phyloP scores from a whole-genome alignment of 768 basidiomycete genomes.

The Exsudoporus frostii region DNA sequence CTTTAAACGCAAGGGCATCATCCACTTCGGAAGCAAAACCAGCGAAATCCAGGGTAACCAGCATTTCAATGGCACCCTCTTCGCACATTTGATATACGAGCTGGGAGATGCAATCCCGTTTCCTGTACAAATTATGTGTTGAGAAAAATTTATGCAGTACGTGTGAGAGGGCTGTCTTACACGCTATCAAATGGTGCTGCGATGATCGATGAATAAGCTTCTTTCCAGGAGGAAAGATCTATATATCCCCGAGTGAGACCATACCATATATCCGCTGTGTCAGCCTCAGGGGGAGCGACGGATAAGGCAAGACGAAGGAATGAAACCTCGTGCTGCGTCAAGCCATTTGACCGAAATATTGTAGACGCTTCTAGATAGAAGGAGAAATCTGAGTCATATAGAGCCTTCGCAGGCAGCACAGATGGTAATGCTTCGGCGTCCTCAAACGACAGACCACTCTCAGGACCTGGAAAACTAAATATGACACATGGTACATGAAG shows the following conservation, averaged over 20 bases:
- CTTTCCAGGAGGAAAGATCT: slow-evolving; percentile 74
- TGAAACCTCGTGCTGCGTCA: slow-evolving; percentile 59
- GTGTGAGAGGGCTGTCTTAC: slow-evolving; percentile 47
- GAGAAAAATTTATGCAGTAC: slow-evolving; percentile 4
- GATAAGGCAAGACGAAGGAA: slow-evolving; percentile 83
- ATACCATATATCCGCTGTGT: slow-evolving; percentile 74
- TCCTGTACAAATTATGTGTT: slow-evolving; percentile 44
- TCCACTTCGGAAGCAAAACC: slow-evolving; percentile 87
- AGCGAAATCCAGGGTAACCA: slow-evolving; percentile 81
- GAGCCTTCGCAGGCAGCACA: slow-evolving; percentile 56
- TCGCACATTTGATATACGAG: slow-evolving; percentile 94
- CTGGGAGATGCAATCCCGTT: slow-evolving; percentile 76
- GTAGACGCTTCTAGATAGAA: slow-evolving; percentile 77
- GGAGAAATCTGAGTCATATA: slow-evolving; percentile 58
- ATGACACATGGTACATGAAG: neutral
- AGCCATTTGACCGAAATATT: slow-evolving; percentile 63
- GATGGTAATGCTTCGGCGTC: slow-evolving; percentile 60
- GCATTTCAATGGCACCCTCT: slow-evolving; percentile 69
- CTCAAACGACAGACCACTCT: slow-evolving; percentile 51
- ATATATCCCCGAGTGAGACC: slow-evolving; percentile 73
- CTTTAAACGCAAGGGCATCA: slow-evolving; percentile 84
- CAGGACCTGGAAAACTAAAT: slow-evolving; percentile 37
- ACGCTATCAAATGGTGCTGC: slow-evolving; percentile 70
- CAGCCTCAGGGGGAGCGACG: slow-evolving; percentile 49
- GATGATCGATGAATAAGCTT: slow-evolving; percentile 81